Evolutionary conservation across 1,284 basidiomycete genomes (phyloP).

Genomic region (Moniliophthora roreri): DNA sequence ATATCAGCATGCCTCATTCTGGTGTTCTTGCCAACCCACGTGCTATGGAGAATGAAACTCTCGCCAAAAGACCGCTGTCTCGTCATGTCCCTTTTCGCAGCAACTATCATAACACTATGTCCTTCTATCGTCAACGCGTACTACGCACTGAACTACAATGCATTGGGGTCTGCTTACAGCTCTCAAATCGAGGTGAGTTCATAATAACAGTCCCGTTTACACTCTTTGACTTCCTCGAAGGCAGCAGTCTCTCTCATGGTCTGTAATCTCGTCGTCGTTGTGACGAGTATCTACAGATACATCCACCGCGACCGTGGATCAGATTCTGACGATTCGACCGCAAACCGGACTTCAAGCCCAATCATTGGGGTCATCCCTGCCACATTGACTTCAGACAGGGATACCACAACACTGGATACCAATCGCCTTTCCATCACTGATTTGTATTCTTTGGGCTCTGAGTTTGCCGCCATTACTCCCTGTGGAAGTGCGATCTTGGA

Average conservation of each 20-base stretch:
- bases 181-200: conserved; percentile 18
- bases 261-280: conserved; percentile 23
- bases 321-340: background rate
- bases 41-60: conserved; percentile 20
- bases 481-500: too few species aligned
- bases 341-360: background rate
- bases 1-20: background rate
- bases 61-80: conserved; percentile 15
- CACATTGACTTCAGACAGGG: too few species aligned
- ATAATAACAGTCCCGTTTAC: background rate
- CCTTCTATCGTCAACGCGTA: conserved; percentile 16
- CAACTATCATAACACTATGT: conserved; percentile 16
- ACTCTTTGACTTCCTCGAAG: conserved; percentile 6
- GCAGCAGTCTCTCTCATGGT: conserved; percentile 18
- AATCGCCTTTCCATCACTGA: background rate
- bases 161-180: conserved; percentile 7
- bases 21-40: conserved; percentile 3
- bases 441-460: background rate
- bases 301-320: background rate
- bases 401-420: too few species aligned
- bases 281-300: conserved; percentile 20
- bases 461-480: too few species aligned
- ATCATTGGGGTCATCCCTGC: too few species aligned
- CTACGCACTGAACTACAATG: conserved; percentile 9
- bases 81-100: conserved; percentile 16